These are phyloP conservation scores for Plantago coronopus DNA, from an alignment of 305 asterid species.

Conservation along the genomic window DNA sequence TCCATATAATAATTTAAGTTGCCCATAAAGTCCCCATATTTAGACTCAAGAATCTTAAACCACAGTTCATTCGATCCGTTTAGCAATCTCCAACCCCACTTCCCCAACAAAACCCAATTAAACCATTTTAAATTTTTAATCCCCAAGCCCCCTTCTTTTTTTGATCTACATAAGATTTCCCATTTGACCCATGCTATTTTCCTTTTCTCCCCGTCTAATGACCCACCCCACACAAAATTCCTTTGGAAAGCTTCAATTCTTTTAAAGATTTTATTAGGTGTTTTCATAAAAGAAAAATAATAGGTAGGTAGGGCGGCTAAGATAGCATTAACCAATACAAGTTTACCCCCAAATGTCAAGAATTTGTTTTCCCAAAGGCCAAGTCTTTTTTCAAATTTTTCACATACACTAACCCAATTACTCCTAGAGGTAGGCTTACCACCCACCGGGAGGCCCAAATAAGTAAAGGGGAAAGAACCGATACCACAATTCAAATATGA, in stretches of 20 bases:
- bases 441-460: too few relatives aligned
- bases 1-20: rapidly evolving
- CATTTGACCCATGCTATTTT: not conserved
- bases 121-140: not conserved
- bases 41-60: not conserved
- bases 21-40: not conserved
- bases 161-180: not conserved
- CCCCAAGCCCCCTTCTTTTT: not conserved
- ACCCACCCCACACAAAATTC: not conserved
- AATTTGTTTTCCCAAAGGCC: too few relatives aligned
- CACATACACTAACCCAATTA: too few relatives aligned
- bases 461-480: not conserved
- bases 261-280: too few relatives aligned
- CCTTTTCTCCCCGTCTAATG: not conserved
- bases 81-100: not conserved
- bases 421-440: too few relatives aligned
- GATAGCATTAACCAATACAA: too few relatives aligned
- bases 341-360: too few relatives aligned
- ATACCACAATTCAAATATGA: not conserved
- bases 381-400: too few relatives aligned
- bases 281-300: too few relatives aligned
- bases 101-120: not conserved
- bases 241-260: not conserved
- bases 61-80: not conserved
- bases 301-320: too few relatives aligned